phyloP scores from a whole-genome alignment of 208 protist genomes.

The Acanthamoeba quina region DNA sequence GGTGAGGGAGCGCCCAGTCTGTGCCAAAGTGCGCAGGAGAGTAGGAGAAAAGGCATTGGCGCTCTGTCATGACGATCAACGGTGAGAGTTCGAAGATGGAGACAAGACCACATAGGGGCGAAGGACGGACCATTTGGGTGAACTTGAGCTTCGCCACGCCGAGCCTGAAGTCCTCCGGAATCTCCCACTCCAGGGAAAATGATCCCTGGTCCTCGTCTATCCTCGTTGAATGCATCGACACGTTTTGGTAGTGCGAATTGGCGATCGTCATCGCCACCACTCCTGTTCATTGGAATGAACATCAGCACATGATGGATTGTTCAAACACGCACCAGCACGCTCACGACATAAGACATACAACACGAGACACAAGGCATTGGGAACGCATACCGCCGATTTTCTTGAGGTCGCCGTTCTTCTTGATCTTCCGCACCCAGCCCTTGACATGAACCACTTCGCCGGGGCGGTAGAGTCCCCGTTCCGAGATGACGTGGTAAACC shows the following conservation, averaged over 20 bases:
- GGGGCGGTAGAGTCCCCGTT: conserved; percentile 18
- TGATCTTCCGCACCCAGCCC: conserved; percentile 36
- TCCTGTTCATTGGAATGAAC: neutral
- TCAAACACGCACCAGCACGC: neutral
- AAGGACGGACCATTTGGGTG: neutral
- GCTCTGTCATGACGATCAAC: neutral
- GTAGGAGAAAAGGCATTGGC: neutral
- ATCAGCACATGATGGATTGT: no score
- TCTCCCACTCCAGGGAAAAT: neutral
- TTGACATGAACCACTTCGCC: neutral
- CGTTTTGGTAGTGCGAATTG: neutral
- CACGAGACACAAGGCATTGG: neutral
- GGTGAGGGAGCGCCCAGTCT: neutral
- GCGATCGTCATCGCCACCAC: neutral
- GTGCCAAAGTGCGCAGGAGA: neutral
- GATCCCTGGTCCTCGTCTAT: neutral
- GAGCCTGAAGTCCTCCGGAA: neutral
- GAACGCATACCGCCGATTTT: neutral
- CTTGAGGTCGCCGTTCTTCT: neutral
- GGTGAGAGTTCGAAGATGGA: neutral
- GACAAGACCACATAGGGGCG: neutral
- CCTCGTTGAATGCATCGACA: neutral
- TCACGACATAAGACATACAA: neutral
- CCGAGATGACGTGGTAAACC: neutral
- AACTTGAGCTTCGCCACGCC: conserved; percentile 29